Base-by-base conservation (phyloP, 345 rosid genomes). In the Clarkia xantiana region DNA sequence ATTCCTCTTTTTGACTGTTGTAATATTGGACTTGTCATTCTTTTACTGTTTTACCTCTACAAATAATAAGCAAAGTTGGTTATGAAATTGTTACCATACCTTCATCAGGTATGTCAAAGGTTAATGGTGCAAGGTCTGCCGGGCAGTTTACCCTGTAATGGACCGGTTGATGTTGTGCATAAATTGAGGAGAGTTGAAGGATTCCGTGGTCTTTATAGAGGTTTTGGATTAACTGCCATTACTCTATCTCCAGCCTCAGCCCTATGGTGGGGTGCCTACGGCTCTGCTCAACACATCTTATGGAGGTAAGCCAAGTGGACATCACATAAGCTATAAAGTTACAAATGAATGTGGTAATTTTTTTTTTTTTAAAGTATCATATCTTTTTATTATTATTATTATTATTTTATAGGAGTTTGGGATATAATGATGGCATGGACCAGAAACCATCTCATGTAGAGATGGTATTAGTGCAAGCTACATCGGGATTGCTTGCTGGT, bases 201-300 rank as follows among this genome's bases (percentile, higher is more conserved):
- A 22, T 14, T 81, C 3, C 68, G 83, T 36, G 90, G 82, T 19
- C 14, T 81, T 58, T 81, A 71, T 47, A 66, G 90, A 63, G 90
- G 86, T 29, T 78, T 81, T 52, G 81, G 85, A 15, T 66, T 78
- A 40, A 73, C 82, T 1, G 73, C 61, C 42, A 42, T 78, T 15
- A 73, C 73, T 9, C 76, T 69, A 50, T 68, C 82, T 40, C 82
- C 80, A 2, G 80, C 77, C 44, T 67, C 71, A 55, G 89, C 85
- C 17, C 73, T 78, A 49, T 81, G 89, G 89, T 81, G 85, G 85
- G 85, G 76, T 13, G 63, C 60, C 39, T 81, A 78, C 47, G 80
- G 78, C 54, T 55, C 77, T 42, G 72, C 80, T 46, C 78, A 81
- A 53, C 78, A 62, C 55, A 22, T 74, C 10, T 65, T 81, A 40